A percentile compares a stretch with the other conserved stretches of the same genome.
Evolutionary conservation across 2,329 filamentous ascomycete genomes (phyloP).

Genomic region (Aspergillus ruber): DNA sequence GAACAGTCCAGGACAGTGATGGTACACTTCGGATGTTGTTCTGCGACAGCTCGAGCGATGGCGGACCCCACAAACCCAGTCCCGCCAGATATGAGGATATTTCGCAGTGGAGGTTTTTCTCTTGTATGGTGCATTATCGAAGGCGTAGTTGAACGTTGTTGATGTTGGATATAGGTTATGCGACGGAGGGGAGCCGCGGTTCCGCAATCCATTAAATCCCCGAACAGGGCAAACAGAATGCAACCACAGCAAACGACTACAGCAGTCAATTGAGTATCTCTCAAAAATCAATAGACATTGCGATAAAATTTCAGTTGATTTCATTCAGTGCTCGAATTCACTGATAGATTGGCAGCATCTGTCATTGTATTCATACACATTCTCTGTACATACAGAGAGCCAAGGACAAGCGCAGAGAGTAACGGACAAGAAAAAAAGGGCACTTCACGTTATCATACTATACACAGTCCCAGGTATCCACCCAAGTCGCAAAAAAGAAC

Average conservation of each 20-base stretch:
- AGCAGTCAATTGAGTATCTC: neutral
- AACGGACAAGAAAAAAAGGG: constrained; percentile 8
- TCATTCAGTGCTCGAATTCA: neutral
- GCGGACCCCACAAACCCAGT: constrained; percentile 36
- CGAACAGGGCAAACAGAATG: too few species aligned
- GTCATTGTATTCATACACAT: neutral
- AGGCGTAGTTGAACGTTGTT: neutral
- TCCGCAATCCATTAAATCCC: too few species aligned
- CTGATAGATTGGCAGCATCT: neutral
- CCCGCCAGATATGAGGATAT: constrained; percentile 33
- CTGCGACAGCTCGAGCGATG: constrained; percentile 30
- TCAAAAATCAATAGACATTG: neutral
- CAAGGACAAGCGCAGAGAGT: neutral
- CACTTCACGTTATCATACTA: constrained; percentile 30
- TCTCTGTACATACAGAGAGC: neutral
- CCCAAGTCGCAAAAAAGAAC: constrained; percentile 23
- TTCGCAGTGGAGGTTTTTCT: constrained; percentile 9
- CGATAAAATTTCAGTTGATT: neutral
- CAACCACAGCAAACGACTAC: too few species aligned
- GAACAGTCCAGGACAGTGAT: constrained; percentile 33
- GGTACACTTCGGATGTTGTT: constrained; percentile 29
- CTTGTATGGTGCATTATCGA: constrained; percentile 6
- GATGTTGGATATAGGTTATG: neutral
- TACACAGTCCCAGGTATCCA: constrained; percentile 30
- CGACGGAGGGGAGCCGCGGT: too few species aligned